These are phyloP conservation scores for Cichorium intybus DNA, from an alignment of 140 eudicot genomes.

Conservation along the genomic window DNA sequence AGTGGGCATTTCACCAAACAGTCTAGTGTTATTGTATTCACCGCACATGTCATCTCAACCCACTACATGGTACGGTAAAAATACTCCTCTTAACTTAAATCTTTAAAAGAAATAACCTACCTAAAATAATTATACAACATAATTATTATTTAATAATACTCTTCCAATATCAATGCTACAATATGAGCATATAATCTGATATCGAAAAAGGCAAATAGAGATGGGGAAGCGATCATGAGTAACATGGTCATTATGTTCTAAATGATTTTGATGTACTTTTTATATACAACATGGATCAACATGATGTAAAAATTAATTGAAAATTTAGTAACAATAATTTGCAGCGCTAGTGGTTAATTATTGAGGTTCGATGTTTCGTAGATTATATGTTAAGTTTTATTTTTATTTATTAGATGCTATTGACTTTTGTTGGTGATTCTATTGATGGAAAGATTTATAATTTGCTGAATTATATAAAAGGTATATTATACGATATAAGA, in stretches of 20 bases:
- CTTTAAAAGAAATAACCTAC: not conserved
- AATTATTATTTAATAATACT: not conserved
- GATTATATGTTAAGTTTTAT: not conserved
- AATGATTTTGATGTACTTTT: constrained; percentile 9
- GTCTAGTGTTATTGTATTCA: no score
- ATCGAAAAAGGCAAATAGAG: not conserved
- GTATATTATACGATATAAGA: no score
- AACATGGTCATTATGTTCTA: constrained; percentile 23
- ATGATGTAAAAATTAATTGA: constrained; percentile 19
- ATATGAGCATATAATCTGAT: not conserved
- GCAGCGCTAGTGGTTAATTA: constrained; percentile 22
- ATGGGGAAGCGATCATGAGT: constrained; percentile 22
- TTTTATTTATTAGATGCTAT: not conserved
- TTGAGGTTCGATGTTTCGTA: not conserved
- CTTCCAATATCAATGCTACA: not conserved
- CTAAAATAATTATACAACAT: not conserved
- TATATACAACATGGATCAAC: constrained; percentile 28
- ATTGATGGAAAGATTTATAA: not conserved
- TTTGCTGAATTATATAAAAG: not conserved
- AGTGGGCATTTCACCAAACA: no score
- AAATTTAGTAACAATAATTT: constrained; percentile 19
- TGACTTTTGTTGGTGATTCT: not conserved
- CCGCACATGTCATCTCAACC: no score
- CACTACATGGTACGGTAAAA: no score
- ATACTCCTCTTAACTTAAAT: no score